phyloP scores from a whole-genome alignment of 2,329 filamentous ascomycete species.

The Arthroderma uncinatum region DNA sequence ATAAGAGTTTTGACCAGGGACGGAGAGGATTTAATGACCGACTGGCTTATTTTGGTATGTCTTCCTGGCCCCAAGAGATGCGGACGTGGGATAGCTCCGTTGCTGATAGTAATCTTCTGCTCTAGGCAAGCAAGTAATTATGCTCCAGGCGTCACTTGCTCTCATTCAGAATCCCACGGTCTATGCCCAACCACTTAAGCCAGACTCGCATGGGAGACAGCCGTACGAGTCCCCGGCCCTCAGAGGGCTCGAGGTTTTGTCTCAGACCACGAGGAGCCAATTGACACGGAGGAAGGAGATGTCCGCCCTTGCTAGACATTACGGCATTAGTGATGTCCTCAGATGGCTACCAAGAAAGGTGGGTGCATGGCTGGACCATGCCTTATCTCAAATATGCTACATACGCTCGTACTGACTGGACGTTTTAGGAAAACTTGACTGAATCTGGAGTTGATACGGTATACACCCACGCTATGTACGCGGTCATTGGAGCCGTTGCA shows the following conservation, averaged over 20 bases:
- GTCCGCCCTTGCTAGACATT: constrained; percentile 54
- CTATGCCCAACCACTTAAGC: constrained; percentile 22
- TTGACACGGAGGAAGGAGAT: constrained; percentile 56
- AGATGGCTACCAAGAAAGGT: constrained; percentile 84
- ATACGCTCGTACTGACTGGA: background rate
- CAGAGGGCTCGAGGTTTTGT: constrained; percentile 62
- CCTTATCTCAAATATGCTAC: background rate
- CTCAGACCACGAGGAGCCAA: constrained; percentile 46
- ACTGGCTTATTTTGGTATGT: constrained; percentile 72
- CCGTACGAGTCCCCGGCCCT: constrained; percentile 63
- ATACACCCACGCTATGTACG: constrained; percentile 65
- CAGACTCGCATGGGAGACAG: constrained; percentile 46
- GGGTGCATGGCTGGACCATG: constrained; percentile 24
- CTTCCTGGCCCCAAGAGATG: background rate
- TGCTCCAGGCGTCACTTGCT: constrained; percentile 54
- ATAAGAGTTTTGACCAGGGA: constrained; percentile 97
- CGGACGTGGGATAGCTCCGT: background rate
- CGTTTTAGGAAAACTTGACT: constrained; percentile 48
- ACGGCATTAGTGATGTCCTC: constrained; percentile 63
- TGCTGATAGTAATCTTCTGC: constrained; percentile 1
- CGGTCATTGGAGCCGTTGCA: constrained; percentile 79
- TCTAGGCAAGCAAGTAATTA: constrained; percentile 51
- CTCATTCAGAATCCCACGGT: constrained; percentile 41
- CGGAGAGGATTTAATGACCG: constrained; percentile 89
- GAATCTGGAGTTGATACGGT: constrained; percentile 65